phyloP scores from a whole-genome alignment of 768 basidiomycete species.

The Kwoniella dejecticola region DNA sequence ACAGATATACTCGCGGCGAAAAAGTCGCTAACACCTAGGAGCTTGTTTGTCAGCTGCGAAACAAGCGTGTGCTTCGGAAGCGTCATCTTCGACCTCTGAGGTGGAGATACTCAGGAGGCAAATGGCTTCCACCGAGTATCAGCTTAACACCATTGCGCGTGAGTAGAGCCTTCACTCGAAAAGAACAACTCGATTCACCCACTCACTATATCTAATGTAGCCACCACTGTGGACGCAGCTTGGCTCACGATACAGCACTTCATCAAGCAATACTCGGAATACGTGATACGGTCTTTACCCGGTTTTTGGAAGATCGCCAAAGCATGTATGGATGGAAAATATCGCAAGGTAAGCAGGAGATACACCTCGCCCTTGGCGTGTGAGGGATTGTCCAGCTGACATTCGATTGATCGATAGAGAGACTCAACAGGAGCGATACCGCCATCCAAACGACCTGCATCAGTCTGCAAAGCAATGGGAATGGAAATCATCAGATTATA shows the following conservation, averaged over 20 bases:
- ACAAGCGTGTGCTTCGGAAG: constrained; percentile 52
- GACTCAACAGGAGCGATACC: constrained; percentile 41
- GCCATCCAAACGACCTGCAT: constrained; percentile 72
- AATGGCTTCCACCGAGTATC: constrained; percentile 24
- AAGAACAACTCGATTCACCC: no score
- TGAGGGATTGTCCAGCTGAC: not conserved
- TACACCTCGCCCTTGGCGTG: not conserved
- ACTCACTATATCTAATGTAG: constrained; percentile 5
- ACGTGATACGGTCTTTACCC: constrained; percentile 77
- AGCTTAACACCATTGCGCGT: constrained; percentile 25
- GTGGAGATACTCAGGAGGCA: constrained; percentile 56
- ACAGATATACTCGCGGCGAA: constrained; percentile 22
- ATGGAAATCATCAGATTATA: constrained; percentile 83
- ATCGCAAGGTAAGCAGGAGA: constrained; percentile 69
- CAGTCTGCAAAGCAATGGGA: constrained; percentile 83
- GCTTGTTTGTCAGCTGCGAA: no score
- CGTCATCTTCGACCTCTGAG: constrained; percentile 57
- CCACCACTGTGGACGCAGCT: constrained; percentile 60
- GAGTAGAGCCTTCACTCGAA: no score
- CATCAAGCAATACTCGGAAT: constrained; percentile 84
- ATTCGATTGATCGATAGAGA: constrained; percentile 26
- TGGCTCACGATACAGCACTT: constrained; percentile 80
- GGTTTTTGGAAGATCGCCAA: constrained; percentile 92
- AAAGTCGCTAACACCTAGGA: constrained; percentile 41
- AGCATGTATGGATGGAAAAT: constrained; percentile 89